phyloP scores from a whole-genome alignment of 805 yeast genomes.

The Metschnikowia chrysomelidarum region DNA sequence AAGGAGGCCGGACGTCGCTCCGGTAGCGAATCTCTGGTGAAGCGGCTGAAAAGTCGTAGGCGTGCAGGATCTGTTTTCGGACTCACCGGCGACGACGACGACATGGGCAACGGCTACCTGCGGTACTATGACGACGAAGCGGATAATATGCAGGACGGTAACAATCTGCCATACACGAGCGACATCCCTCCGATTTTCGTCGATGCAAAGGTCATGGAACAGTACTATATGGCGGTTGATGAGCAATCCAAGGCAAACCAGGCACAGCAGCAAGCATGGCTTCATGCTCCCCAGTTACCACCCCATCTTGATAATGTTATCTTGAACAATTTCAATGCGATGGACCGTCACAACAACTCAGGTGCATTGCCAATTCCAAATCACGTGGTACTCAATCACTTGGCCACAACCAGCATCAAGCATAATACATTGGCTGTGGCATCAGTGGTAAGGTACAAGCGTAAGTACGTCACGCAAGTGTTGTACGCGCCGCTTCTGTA shows the following conservation, averaged over 20 bases:
- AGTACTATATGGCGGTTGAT: constrained; percentile 74
- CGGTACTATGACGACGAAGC: constrained; percentile 63
- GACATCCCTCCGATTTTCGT: constrained; percentile 82
- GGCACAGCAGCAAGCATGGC: constrained; percentile 59
- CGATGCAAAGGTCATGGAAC: constrained; percentile 85
- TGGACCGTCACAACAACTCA: constrained; percentile 72
- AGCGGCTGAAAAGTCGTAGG: no score
- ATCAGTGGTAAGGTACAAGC: constrained; percentile 80
- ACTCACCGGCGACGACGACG: constrained; percentile 66
- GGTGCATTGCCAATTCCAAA: constrained; percentile 93
- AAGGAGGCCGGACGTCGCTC: no score
- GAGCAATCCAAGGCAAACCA: constrained; percentile 57
- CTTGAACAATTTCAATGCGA: constrained; percentile 62
- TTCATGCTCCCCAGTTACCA: constrained; percentile 95
- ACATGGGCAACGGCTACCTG: constrained; percentile 79
- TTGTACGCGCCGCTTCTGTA: constrained; percentile 69
- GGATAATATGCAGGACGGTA: constrained; percentile 25
- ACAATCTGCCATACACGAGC: constrained; percentile 48
- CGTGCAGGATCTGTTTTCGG: constrained; percentile 63
- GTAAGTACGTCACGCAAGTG: constrained; percentile 88
- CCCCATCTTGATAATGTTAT: constrained; percentile 96
- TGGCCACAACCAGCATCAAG: constrained; percentile 93
- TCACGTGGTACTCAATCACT: constrained; percentile 89
- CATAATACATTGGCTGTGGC: constrained; percentile 95
- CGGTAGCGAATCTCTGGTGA: no score